phyloP scores from a whole-genome alignment of 2,329 filamentous ascomycete genomes.

The Ophiostoma australiae region DNA sequence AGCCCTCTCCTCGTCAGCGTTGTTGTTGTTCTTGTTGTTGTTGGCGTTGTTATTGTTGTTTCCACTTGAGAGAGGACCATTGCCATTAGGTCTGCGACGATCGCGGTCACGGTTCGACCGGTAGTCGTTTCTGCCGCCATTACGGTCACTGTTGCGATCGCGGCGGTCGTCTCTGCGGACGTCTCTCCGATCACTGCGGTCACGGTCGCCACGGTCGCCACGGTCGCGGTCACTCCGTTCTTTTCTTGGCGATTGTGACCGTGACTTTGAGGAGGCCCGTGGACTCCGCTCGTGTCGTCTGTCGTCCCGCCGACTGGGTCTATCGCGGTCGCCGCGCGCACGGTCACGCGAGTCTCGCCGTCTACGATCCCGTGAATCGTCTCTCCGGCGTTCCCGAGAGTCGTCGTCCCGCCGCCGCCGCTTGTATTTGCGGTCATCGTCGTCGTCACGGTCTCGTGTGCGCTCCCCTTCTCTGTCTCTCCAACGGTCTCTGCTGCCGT shows the following conservation, averaged over 20 bases:
- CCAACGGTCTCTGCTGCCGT: conserved; percentile 14
- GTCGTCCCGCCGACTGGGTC: conserved; percentile 34
- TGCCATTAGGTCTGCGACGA: background rate
- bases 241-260: conserved; percentile 32
- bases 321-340: background rate
- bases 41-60: conserved; percentile 4
- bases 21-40: too few species aligned
- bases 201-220: conserved; percentile 9
- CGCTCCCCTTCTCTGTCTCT: conserved; percentile 1
- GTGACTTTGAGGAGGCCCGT: conserved; percentile 6
- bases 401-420: conserved; percentile 11
- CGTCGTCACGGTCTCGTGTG: background rate
- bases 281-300: conserved; percentile 30
- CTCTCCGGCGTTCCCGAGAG: background rate
- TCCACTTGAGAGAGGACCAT: background rate
- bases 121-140: background rate
- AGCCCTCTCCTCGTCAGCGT: conserved; percentile 47
- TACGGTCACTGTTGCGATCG: conserved; percentile 4
- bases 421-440: background rate
- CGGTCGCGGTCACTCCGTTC: conserved; percentile 8
- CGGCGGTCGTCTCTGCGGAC: background rate
- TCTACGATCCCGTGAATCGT: background rate
- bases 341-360: conserved; percentile 8
- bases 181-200: conserved; percentile 5
- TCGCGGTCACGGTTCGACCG: background rate